Percentiles rank a stretch among this genome's conserved stretches.
Evolutionary conservation across 2,329 filamentous ascomycete species (phyloP).

Genomic region (Chaetomium globosum): DNA sequence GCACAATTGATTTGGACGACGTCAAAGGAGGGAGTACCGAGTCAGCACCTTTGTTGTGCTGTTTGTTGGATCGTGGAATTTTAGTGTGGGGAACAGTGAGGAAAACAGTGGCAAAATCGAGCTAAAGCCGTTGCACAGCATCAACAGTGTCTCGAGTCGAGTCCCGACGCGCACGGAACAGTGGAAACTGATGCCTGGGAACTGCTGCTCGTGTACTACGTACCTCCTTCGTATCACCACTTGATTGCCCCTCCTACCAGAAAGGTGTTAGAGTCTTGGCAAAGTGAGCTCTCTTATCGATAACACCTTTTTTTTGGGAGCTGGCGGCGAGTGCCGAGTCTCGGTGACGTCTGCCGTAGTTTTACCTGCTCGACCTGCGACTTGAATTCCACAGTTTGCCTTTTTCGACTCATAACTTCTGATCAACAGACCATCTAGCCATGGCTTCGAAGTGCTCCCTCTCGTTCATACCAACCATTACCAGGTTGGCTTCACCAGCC

Average conservation of each 20-base stretch:
- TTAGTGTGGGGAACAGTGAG: not conserved
- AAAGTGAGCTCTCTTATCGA: conserved; percentile 20
- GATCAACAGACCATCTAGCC: not conserved
- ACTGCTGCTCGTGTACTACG: not conserved
- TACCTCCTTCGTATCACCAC: no score
- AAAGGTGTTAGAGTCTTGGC: not conserved
- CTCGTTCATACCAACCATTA: conserved; percentile 18
- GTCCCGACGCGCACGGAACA: not conserved
- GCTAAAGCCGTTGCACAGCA: not conserved
- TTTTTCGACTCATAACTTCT: not conserved
- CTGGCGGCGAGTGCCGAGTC: conserved; percentile 1
- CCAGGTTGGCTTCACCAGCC: conserved; percentile 15
- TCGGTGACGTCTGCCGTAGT: not conserved
- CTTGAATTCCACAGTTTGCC: not conserved
- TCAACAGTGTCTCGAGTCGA: not conserved
- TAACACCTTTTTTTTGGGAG: conserved; percentile 18
- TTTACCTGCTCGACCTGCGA: not conserved
- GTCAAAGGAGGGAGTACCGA: conserved; percentile 15
- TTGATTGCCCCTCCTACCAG: conserved; percentile 10
- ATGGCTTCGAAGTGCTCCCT: conserved; percentile 31
- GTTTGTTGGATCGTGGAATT: not conserved
- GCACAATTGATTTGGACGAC: not conserved
- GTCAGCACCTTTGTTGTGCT: conserved; percentile 20
- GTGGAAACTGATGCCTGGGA: not conserved
- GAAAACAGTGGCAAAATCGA: conserved; percentile 1